A percentile compares a stretch with the other conserved stretches of the same genome.
These are phyloP conservation scores for Botrytis deweyae DNA, from an alignment of 2,329 filamentous ascomycete genomes.

Conservation along the genomic window DNA sequence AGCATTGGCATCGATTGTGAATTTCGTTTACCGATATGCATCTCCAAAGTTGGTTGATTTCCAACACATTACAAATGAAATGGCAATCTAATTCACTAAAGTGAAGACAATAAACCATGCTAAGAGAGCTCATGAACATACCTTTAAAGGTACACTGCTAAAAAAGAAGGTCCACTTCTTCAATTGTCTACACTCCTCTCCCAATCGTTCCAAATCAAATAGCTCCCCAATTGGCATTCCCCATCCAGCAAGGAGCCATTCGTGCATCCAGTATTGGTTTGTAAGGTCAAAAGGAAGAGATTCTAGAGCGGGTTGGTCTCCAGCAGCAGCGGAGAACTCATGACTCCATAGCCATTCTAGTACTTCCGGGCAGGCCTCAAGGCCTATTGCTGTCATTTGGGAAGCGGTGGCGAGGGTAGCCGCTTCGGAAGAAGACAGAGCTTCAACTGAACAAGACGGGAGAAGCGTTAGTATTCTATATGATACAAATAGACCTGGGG, in stretches of 20 bases:
- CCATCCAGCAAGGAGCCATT: conserved; percentile 50
- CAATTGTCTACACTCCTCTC: conserved; percentile 52
- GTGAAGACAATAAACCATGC: background rate
- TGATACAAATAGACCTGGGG: too few relatives aligned
- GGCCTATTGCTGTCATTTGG: background rate
- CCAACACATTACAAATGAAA: background rate
- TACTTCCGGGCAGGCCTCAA: background rate
- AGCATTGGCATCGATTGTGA: background rate
- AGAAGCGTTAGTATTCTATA: background rate
- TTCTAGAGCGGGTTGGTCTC: conserved; percentile 47
- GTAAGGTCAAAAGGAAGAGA: conserved; percentile 40
- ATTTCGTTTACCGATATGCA: background rate
- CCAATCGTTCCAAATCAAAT: conserved; percentile 47
- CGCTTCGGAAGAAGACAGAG: background rate
- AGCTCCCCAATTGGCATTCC: conserved; percentile 52
- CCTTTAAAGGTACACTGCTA: conserved; percentile 58
- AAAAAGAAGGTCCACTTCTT: conserved; percentile 61
- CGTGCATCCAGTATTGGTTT: conserved; percentile 35
- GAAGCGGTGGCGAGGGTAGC: background rate
- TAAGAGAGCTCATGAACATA: conserved; percentile 31
- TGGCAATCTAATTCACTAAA: background rate
- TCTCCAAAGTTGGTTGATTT: background rate
- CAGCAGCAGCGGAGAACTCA: conserved; percentile 47
- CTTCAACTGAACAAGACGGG: background rate
- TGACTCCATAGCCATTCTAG: conserved; percentile 39